Evolutionary conservation across 768 basidiomycete species (phyloP), one percentile per base, ranked within the genome.

Genomic region (Sistotremastrum suecicum): DNA sequence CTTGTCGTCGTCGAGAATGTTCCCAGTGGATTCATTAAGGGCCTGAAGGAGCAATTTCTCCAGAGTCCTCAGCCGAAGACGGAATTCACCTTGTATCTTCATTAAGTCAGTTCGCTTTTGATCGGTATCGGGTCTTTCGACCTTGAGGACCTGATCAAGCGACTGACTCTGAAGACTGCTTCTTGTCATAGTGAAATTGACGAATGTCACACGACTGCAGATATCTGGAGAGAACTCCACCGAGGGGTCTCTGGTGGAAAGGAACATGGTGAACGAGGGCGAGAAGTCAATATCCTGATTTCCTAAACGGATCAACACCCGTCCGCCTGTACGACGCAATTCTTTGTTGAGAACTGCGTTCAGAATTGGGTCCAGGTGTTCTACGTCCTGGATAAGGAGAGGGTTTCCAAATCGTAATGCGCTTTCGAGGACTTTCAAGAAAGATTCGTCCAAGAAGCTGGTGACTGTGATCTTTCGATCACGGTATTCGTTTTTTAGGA

Each of bases 261-360:
- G 72, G 77, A 99, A 99, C 89, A 99, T 92, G 4, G 89, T 95
- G 71, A 99, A 99, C n/a, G 95, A 82, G 5, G 95, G 95, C 0
- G 95, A 99, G 61, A 98, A 97, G 60, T 99, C 95, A 61, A 99
- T 97, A 54, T 99, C 95, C 66, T 99, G 95, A 58, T 74, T 97
- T 3, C 95, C 94, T 20, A 98, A 70, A 35, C 95, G 87, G 51
- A 99, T 95, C 37, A 98, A 76, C 9, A 98, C 91, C 61, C 95
- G 89, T 38, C 95, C 95, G 38, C 95, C 95, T 2, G 95, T 95
- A 30, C 92, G 76, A 35, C 91, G 75, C 43, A 97, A 88, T 64
- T 99, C 95, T 56, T 80, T 88, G 71, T 99, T 99, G 52, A 99
- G 72, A 31, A 99, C 92, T 1, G 91, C 84, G 56, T 99, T 99